phyloP scores from a whole-genome alignment of 2,329 filamentous ascomycete species.

The Anthostomella pinea region DNA sequence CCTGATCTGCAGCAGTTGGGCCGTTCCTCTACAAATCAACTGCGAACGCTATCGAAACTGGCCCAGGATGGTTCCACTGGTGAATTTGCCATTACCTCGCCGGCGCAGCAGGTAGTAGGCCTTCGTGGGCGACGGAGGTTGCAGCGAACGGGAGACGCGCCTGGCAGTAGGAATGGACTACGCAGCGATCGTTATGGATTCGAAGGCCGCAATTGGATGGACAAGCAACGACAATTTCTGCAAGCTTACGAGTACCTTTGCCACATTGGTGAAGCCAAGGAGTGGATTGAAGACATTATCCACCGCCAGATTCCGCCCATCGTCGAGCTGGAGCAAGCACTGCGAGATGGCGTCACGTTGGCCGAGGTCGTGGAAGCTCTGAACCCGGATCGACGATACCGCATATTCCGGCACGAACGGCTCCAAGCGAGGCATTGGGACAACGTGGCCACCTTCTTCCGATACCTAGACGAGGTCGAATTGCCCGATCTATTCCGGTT shows the following conservation, averaged over 20 bases:
- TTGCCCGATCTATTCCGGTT: conserved; percentile 95
- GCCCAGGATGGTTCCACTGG: conserved; percentile 72
- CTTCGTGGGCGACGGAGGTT: conserved; percentile 79
- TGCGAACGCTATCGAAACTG: conserved; percentile 81
- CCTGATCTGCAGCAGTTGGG: conserved; percentile 80
- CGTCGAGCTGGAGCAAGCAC: conserved; percentile 86
- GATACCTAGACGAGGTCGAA: conserved; percentile 86
- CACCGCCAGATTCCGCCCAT: conserved; percentile 71
- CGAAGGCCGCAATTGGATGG: conserved; percentile 94
- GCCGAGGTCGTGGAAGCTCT: conserved; percentile 92
- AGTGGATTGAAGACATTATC: conserved; percentile 78
- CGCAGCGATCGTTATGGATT: conserved; percentile 61
- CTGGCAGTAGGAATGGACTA: conserved; percentile 37
- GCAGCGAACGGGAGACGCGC: conserved; percentile 64
- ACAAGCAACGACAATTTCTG: conserved; percentile 93
- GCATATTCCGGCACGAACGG: conserved; percentile 82
- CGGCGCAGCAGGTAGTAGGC: conserved; percentile 82
- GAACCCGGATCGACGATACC: conserved; percentile 69
- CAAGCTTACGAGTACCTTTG: conserved; percentile 98
- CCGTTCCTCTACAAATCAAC: conserved; percentile 84
- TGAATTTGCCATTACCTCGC: conserved; percentile 75
- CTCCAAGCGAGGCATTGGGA: conserved; percentile 95
- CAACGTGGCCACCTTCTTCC: conserved; percentile 96
- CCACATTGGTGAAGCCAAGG: conserved; percentile 97
- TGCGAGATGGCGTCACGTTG: conserved; percentile 89